phyloP scores from a whole-genome alignment of 352 stramenopile genomes.

The Thraustotheca clavata region DNA sequence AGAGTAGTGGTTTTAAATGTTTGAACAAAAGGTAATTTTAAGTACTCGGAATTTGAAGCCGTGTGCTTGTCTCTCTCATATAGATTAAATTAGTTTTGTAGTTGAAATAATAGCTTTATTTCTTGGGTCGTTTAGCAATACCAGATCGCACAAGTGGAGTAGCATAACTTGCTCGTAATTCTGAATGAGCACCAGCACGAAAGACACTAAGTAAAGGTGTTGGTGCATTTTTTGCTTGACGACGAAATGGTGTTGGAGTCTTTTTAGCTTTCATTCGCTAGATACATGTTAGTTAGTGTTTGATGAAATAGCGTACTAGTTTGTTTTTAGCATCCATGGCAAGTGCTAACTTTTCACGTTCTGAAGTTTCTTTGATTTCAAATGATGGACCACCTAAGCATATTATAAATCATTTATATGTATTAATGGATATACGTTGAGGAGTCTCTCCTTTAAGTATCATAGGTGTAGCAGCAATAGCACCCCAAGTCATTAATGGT shows the following conservation, averaged over 20 bases:
- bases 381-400: constrained; percentile 44
- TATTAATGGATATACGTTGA: constrained; percentile 29
- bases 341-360: constrained; percentile 53
- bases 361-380: constrained; percentile 50
- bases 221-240: background rate
- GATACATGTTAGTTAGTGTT: background rate
- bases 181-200: constrained; percentile 21
- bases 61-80: too few species aligned
- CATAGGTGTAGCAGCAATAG: constrained; percentile 72
- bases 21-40: too few species aligned
- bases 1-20: too few species aligned
- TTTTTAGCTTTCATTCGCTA: constrained; percentile 16
- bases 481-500: constrained; percentile 79
- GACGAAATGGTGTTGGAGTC: constrained; percentile 12
- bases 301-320: background rate
- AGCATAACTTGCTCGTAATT: constrained; percentile 71
- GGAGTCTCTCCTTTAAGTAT: constrained; percentile 34
- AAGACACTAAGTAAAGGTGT: constrained; percentile 8
- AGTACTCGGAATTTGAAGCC: too few species aligned
- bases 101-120: too few species aligned
- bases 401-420: constrained; percentile 23
- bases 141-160: background rate
- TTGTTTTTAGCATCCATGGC: constrained; percentile 35
- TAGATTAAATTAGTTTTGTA: too few species aligned
- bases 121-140: background rate